These are phyloP conservation scores for Quercus ilex DNA, from an alignment of 306 rosid species.

Conservation along the genomic window DNA sequence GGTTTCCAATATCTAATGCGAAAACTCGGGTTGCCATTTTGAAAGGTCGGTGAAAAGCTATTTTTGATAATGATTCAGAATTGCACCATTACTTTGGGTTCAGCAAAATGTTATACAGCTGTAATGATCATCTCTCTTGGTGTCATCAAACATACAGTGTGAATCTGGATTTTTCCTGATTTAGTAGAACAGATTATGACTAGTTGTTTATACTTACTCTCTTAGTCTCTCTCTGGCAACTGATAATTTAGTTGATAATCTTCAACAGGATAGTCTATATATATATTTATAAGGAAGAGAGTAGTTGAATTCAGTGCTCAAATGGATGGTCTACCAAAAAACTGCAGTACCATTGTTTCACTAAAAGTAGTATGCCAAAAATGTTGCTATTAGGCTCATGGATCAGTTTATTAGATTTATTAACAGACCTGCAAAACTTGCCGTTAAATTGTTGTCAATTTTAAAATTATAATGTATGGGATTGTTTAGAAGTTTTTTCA, in stretches of 20 bases:
- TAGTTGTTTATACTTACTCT: background rate
- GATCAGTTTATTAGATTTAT: background rate
- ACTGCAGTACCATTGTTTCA: too few species aligned
- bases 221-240: background rate
- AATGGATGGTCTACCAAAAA: too few species aligned
- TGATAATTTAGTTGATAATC: background rate
- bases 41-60: constrained; percentile 58
- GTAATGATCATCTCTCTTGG: background rate
- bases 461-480: background rate
- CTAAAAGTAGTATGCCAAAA: background rate
- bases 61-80: constrained; percentile 6
- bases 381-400: background rate
- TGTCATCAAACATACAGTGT: constrained; percentile 4
- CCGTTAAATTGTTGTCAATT: background rate
- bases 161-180: background rate
- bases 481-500: background rate
- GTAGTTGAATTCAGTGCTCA: too few species aligned
- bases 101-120: background rate
- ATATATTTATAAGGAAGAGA: too few species aligned
- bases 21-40: constrained; percentile 93
- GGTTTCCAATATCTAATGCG: constrained; percentile 90
- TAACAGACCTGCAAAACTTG: background rate
- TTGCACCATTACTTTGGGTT: background rate
- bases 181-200: background rate
- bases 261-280: background rate